These are phyloP conservation scores for Myriosclerotinia scirpicola DNA, from an alignment of 2,329 filamentous ascomycete species.

Conservation along the genomic window DNA sequence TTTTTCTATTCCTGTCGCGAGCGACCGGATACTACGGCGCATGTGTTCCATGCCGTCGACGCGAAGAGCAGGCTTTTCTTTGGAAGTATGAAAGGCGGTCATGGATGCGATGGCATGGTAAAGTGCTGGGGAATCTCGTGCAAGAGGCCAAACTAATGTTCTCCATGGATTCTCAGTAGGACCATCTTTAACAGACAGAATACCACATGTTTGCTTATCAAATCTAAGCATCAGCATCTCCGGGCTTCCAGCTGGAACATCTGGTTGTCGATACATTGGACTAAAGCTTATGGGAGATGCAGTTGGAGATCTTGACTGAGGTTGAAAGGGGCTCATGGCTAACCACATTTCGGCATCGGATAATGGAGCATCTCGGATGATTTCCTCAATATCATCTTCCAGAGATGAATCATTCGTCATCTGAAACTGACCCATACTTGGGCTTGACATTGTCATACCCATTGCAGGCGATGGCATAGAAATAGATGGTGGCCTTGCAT, in stretches of 20 bases:
- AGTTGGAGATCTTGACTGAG: conserved; percentile 31
- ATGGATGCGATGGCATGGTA: conserved; percentile 68
- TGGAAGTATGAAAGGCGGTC: conserved; percentile 66
- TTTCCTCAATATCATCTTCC: conserved; percentile 56
- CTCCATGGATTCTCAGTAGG: conserved; percentile 70
- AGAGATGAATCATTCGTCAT: conserved; percentile 36
- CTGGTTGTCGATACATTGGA: conserved; percentile 48
- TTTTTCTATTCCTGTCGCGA: conserved; percentile 59
- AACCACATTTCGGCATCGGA: conserved; percentile 36
- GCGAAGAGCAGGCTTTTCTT: conserved; percentile 55
- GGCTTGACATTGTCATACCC: conserved; percentile 25
- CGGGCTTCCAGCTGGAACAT: conserved; percentile 52
- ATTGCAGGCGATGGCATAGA: conserved; percentile 30
- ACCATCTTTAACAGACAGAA: conserved; percentile 70
- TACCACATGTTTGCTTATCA: conserved; percentile 66
- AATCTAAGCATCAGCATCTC: conserved; percentile 64
- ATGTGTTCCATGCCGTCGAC: conserved; percentile 68
- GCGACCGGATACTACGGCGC: conserved; percentile 59
- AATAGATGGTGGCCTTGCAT: conserved; percentile 36
- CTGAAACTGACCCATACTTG: conserved; percentile 33
- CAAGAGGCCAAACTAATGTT: conserved; percentile 68
- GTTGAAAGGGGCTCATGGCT: conserved; percentile 31
- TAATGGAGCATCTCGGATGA: conserved; percentile 45
- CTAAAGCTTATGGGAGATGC: conserved; percentile 31
- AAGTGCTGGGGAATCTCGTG: conserved; percentile 61